These are phyloP conservation scores for Candida ipomoeae DNA, from an alignment of 805 yeast genomes.

Conservation along the genomic window DNA sequence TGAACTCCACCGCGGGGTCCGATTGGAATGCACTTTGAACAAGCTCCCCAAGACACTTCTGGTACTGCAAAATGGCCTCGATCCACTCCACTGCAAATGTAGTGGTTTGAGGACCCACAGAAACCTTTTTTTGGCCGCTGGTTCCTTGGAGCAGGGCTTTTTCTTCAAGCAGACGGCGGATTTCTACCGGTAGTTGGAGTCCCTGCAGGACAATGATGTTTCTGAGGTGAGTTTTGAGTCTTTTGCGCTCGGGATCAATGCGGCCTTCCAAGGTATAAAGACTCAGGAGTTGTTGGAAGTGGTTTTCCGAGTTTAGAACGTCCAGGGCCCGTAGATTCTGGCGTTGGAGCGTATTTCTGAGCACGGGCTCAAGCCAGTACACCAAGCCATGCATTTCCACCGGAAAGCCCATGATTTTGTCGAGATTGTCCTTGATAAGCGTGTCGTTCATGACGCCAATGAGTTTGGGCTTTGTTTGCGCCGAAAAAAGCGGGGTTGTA, in stretches of 20 bases:
- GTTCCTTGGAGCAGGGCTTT: constrained; percentile 8
- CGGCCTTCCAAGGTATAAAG: constrained; percentile 49
- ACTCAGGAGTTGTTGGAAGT: constrained; percentile 40
- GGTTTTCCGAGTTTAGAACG: neutral
- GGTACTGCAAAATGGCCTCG: constrained; percentile 49
- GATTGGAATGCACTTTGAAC: constrained; percentile 45
- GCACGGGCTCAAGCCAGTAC: constrained; percentile 50
- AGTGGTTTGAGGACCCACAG: constrained; percentile 27
- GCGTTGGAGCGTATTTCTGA: constrained; percentile 9
- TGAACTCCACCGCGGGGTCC: constrained; percentile 47
- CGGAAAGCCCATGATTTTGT: constrained; percentile 45
- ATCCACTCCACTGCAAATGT: constrained; percentile 68
- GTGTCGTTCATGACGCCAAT: constrained; percentile 54
- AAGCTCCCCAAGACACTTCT: constrained; percentile 47
- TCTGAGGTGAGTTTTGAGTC: constrained; percentile 46
- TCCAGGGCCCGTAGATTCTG: neutral
- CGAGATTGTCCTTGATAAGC: constrained; percentile 54
- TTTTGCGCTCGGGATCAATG: constrained; percentile 49
- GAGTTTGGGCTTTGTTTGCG: constrained; percentile 50
- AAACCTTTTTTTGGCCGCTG: neutral
- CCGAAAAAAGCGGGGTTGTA: constrained; percentile 12
- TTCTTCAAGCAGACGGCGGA: constrained; percentile 13
- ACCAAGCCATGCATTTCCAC: constrained; percentile 54
- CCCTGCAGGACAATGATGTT: constrained; percentile 49
- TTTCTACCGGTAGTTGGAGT: constrained; percentile 25